Base-by-base conservation (phyloP, 2,329 filamentous ascomycete genomes). In the Exophiala oligosperma region DNA sequence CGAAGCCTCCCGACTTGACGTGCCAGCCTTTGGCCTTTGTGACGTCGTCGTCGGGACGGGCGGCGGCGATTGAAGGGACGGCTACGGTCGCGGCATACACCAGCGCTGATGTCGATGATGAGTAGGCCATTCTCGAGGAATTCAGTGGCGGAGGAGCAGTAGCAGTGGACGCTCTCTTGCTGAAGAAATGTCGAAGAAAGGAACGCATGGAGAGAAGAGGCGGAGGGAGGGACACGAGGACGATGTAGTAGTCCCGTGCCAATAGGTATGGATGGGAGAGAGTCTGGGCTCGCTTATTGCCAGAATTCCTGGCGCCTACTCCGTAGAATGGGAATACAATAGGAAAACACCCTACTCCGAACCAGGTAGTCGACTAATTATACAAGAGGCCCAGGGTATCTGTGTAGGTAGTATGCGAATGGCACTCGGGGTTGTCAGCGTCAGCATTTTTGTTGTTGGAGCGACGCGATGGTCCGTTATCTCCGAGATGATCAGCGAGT, bases 31-130 rank as follows among this genome's bases (percentile, higher is more conserved):
- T 77, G 21, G 69, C 54, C 11, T 69, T 64, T 35, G 66, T 68
- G 37, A 66, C 49, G 2, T 71, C 71, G 68, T 77, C 75, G 7
- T 76, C 74, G 1, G 76, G 76, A 2, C 65, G 66, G 14, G 70
- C 56, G 23, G 69, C 67, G 2, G 60, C 44, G 8, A 66, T 64
- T 2, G 72, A 66, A 23, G 75, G 70, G 1, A 65, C 67, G n/a
- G 74, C 70, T 6, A 77, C 67, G 1, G 73, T 72, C n/a, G 76
- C 67, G 11, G 73, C 73, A 61, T 77, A 77, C 23, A 77, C 68
- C 52, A 74, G 67, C 8, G 71, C 71, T 6, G 72, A 70, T 1
- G 72, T 72, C 4, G 40, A 43, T 6, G 65, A 66, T 4, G 72
- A 69, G 35, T 70, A 69, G 26, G 67, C 66, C 72, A 77, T 76